Conservation (phyloP, 352 stramenopile species). For the Phytophthora pini region DNA sequence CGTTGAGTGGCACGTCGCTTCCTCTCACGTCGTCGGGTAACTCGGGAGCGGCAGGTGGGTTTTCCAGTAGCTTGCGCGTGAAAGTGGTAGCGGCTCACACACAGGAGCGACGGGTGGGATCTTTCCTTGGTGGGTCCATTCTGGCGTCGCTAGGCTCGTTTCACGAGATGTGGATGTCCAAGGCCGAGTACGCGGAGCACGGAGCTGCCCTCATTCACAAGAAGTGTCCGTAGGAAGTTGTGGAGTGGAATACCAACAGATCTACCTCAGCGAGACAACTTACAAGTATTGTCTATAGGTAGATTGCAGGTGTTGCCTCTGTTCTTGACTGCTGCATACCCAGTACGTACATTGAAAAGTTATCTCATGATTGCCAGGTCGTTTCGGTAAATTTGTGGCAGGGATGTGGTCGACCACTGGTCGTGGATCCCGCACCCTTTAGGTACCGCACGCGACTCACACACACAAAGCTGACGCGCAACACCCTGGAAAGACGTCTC, state of each 20-base stretch:
- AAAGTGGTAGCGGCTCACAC: constrained; percentile 74
- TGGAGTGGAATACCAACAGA: not conserved
- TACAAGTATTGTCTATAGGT: too few species aligned
- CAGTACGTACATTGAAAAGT: too few species aligned
- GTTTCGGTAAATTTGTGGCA: too few species aligned
- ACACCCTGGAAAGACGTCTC: too few species aligned
- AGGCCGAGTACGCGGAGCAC: constrained; percentile 98
- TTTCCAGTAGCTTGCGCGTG: constrained; percentile 60
- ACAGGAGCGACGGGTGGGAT: constrained; percentile 71
- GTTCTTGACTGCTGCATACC: too few species aligned
- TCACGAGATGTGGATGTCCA: constrained; percentile 99
- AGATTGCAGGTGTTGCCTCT: too few species aligned
- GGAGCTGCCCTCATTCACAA: constrained; percentile 96
- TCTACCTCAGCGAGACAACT: too few species aligned
- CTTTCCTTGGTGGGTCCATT: constrained; percentile 96
- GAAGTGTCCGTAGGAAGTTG: constrained; percentile 88
- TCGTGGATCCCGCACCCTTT: too few species aligned
- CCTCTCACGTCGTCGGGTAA: constrained; percentile 29
- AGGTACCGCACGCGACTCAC: too few species aligned
- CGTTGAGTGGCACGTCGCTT: constrained; percentile 49
- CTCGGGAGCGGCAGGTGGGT: constrained; percentile 16
- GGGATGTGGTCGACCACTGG: too few species aligned
- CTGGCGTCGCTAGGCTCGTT: constrained; percentile 97
- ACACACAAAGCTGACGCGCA: too few species aligned
- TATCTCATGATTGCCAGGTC: too few species aligned